Evolutionary conservation across 164 flowering plant genomes (phyloP), one percentile per base, ranked within the genome.

Genomic region (Aristolochia contorta): DNA sequence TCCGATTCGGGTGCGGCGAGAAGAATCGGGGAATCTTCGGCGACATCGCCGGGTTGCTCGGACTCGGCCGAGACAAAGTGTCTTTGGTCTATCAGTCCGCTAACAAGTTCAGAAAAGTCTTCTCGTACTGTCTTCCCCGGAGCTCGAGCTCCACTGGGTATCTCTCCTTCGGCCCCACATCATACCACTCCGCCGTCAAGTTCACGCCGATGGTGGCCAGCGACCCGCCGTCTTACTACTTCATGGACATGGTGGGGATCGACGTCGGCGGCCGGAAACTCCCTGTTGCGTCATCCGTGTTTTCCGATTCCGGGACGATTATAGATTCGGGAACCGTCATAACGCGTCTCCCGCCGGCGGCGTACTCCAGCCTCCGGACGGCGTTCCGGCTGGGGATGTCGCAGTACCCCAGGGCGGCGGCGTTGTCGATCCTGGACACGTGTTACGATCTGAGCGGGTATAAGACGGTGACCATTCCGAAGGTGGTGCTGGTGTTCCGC

Each of bases 241-340:
- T 69, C 74, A 7, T 81, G 7, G 51, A 59, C 57, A 43, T 78
- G 24, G 37, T 52, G 6, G 71, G 58, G 0, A 73, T 80, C 2
- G 57, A 45, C 6, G 77, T 80, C 0, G 78, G 74, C 1, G 80
- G 78, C 2, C 50, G 22, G 12, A 58, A 25, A 37, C 32, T 80
- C n/a, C 47, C 70, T 0, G 70, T 80, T 10, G 16, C 65, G 16
- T n/a, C 33, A 2, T 45, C 60, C 7, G 53, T 47, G 23, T 79
- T 78, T 56, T 41, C 72, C 2, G 47, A 54, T 0, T 49, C 74
- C 0, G 78, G 78, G 25, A 71, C 77, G 0, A 45, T 79, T 12
- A 79, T 84, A 13, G 85, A 84, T 71, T 81, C 88, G 1, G 88
- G 91, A 0, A 82, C 85, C 1, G 85, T 78, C 54, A 80, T 85